Percentiles rank a stretch among this genome's conserved stretches.
Conservation (phyloP, 1,284 basidiomycete genomes). For the Spongiforma sp. region DNA sequence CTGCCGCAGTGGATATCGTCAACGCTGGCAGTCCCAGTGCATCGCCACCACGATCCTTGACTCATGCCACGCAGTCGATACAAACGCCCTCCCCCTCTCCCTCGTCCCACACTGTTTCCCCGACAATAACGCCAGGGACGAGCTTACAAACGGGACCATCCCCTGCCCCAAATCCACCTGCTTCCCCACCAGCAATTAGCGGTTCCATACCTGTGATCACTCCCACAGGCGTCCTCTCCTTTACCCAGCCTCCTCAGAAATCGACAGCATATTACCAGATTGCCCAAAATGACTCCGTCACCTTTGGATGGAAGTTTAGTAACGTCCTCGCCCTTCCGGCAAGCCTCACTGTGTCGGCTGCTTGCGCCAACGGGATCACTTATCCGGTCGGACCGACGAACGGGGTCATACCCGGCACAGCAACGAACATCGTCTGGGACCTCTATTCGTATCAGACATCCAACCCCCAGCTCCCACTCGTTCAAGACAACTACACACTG, state of each 20-base stretch:
- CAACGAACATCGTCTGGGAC: slow-evolving; percentile 83
- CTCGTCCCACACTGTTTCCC: too few species aligned
- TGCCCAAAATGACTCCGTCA: slow-evolving; percentile 72
- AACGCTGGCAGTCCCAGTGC: too few species aligned
- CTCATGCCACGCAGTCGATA: too few species aligned
- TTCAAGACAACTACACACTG: slow-evolving; percentile 77
- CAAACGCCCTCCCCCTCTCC: too few species aligned
- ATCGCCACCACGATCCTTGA: too few species aligned
- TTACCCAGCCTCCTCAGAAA: slow-evolving; percentile 81
- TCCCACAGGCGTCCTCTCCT: too few species aligned
- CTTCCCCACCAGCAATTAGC: too few species aligned
- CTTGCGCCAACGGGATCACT: slow-evolving; percentile 86
- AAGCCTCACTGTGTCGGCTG: slow-evolving; percentile 80
- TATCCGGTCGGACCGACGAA: slow-evolving; percentile 85
- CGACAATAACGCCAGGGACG: too few species aligned
- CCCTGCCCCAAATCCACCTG: too few species aligned
- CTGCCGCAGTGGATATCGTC: too few species aligned
- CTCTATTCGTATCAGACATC: slow-evolving; percentile 75
- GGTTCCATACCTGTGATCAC: too few species aligned
- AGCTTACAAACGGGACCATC: too few species aligned
- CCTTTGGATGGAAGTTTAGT: slow-evolving; percentile 93
- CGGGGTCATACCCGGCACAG: slow-evolving; percentile 72
- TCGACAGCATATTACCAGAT: slow-evolving; percentile 92
- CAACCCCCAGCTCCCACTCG: slow-evolving; percentile 71
- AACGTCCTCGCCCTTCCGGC: slow-evolving; percentile 71